Percentiles rank a stretch among this genome's conserved stretches.
Conservation (phyloP, 23 red algal species). For the Gracilaria domingensis region DNA sequence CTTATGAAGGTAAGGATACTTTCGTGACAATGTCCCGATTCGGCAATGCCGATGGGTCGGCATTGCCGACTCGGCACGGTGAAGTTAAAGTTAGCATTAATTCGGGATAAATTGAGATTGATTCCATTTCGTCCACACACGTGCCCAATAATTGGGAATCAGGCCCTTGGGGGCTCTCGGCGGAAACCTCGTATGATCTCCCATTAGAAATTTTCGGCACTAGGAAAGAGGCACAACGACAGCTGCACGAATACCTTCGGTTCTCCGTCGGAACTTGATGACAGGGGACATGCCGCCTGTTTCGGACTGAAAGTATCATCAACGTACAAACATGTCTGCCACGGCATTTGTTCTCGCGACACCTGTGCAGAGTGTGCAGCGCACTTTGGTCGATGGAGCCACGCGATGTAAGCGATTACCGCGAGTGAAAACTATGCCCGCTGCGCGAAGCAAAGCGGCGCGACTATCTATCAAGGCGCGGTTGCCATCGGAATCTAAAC, state of each 20-base stretch:
- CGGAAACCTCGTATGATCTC: constrained; percentile 13
- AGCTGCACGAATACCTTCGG: too few relatives aligned
- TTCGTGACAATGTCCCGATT: too few relatives aligned
- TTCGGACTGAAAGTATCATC: not conserved
- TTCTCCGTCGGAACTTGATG: not conserved
- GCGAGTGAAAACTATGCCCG: not conserved
- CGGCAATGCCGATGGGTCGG: too few relatives aligned
- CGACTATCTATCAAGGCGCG: not conserved
- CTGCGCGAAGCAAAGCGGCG: not conserved
- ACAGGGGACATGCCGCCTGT: not conserved
- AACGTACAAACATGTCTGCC: not conserved
- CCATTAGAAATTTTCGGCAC: too few relatives aligned
- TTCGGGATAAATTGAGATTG: not conserved
- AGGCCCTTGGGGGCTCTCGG: too few relatives aligned
- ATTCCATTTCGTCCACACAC: too few relatives aligned
- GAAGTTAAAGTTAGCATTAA: not conserved
- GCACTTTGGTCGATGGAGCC: too few relatives aligned
- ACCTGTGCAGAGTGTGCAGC: constrained; percentile 7
- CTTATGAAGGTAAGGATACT: too few relatives aligned
- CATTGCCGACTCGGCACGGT: too few relatives aligned
- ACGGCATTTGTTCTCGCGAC: not conserved
- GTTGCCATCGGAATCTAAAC: not conserved
- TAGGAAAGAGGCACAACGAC: too few relatives aligned
- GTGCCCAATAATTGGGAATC: too few relatives aligned
- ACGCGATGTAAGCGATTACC: not conserved